phyloP scores from a whole-genome alignment of 1,284 basidiomycete species.

The Cutaneotrichosporon sp. region DNA sequence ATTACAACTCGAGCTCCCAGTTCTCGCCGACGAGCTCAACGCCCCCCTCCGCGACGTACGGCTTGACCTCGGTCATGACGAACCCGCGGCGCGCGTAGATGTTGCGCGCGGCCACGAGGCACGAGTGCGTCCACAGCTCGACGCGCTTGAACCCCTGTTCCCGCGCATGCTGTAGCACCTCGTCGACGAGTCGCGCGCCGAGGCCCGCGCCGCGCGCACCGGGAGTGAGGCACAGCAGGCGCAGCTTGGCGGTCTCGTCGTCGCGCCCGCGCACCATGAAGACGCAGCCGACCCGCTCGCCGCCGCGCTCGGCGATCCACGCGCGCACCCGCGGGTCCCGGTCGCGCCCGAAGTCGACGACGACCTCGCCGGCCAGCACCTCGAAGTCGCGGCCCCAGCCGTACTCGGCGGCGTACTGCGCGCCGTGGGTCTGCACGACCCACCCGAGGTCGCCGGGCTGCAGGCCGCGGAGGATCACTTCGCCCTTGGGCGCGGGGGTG shows the following conservation, averaged over 20 bases:
- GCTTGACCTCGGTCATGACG: not conserved
- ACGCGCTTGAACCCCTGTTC: conserved; percentile 14
- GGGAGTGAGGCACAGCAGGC: conserved; percentile 13
- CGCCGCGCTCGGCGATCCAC: conserved; percentile 20
- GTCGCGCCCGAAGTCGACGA: not conserved
- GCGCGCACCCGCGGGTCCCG: conserved; percentile 11
- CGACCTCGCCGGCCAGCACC: conserved; percentile 15
- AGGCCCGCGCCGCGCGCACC: conserved; percentile 18
- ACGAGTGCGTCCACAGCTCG: conserved; percentile 23
- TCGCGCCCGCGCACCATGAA: conserved; percentile 12
- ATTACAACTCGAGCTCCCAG: conserved; percentile 13
- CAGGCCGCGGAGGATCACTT: conserved; percentile 11
- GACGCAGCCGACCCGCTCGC: conserved; percentile 16
- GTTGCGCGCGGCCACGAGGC: conserved; percentile 14
- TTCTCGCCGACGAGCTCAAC: conserved; percentile 15
- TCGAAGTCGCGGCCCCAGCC: conserved; percentile 16
- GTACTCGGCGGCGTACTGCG: conserved; percentile 16
- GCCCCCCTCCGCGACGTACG: conserved; percentile 4
- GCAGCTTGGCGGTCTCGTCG: conserved; percentile 12
- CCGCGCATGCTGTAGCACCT: conserved; percentile 11
- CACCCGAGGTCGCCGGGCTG: conserved; percentile 23
- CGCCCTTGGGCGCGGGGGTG: not conserved
- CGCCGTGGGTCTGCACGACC: conserved; percentile 18
- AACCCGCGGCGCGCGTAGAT: conserved; percentile 23
- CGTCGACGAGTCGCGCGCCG: conserved; percentile 18